These are phyloP conservation scores for Ustilago cynodontis DNA, from an alignment of 1,284 basidiomycete species.

Conservation along the genomic window DNA sequence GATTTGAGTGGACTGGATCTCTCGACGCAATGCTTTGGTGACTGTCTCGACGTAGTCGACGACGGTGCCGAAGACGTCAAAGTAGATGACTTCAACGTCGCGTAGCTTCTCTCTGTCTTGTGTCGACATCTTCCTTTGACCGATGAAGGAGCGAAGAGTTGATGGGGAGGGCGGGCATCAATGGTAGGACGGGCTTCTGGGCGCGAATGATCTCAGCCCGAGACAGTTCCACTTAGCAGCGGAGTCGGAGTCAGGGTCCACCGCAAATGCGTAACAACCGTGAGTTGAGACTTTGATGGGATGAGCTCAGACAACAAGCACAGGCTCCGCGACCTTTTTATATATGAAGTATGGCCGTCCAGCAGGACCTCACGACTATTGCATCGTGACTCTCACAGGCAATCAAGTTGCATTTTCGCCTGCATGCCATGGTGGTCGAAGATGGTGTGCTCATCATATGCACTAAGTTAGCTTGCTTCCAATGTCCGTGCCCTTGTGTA, in stretches of 20 bases:
- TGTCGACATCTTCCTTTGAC: background rate
- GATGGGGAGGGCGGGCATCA: no score
- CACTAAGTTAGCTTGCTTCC: background rate
- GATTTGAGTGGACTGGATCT: constrained; percentile 13
- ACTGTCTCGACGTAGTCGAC: constrained; percentile 41
- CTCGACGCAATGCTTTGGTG: constrained; percentile 24
- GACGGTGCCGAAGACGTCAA: constrained; percentile 48
- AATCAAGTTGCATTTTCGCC: no score
- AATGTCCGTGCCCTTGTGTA: background rate
- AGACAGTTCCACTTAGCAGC: background rate
- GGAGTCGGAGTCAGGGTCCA: constrained; percentile 2
- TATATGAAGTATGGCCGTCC: background rate
- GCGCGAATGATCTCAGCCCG: background rate
- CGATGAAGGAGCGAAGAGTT: background rate
- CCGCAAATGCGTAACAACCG: background rate
- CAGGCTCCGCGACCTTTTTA: background rate
- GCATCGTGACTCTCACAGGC: background rate
- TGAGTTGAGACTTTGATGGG: background rate
- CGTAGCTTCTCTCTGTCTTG: constrained; percentile 4
- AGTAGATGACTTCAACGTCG: constrained; percentile 28
- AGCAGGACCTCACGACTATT: no score
- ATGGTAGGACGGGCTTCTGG: no score
- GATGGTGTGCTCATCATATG: background rate
- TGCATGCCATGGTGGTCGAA: background rate
- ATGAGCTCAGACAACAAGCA: background rate